Base-by-base conservation (phyloP, 768 basidiomycete species). In the Rhizopogon roseolus region DNA sequence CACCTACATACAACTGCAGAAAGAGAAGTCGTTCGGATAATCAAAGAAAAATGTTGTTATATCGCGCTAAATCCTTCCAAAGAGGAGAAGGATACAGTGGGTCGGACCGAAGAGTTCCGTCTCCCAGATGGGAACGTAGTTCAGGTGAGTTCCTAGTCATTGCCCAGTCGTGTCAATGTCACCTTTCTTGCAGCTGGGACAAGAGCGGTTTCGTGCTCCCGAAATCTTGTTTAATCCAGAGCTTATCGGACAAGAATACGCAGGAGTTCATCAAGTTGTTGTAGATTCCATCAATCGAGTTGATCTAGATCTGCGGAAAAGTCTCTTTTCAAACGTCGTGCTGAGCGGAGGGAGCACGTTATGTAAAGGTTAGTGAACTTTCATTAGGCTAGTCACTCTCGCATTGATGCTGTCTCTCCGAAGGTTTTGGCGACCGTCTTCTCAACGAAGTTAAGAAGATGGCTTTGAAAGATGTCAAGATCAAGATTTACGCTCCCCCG, bases 401-500 rank as follows among this genome's bases (percentile, higher is more conserved):
- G 52, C 10, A 54, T 55, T 50, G 51, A 78, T 46, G 41, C 52
- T 62, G 57, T 36, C 37, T 45, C 32, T 38, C 41, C 42, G 28
- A 41, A 87, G 96, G 96, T 4, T 98, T 97, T 69, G 97, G 95
- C 48, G 97, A 98, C 73, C 87, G 97, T 50, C 77, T 99, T 49
- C 77, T 98, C 54, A 93, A 95, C 63, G 97, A 99, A 71, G 91
- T 97, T 49, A 98, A 98, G 79, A 95, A 92, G 74, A 75, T 97
- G 44, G 93, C 95, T 27, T 70, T 98, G 59, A 93, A 94, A 68
- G 96, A 98, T 61, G 83, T 96, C 64, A 99, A 98, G 77, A 93
- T 99, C 72, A 97, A 96, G 77, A 99, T 99, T 63, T 96, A 92
- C 62, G 97, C 97, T 27, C 97, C 97, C 17, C 97, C 97, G n/a